phyloP scores from a whole-genome alignment of 2,329 filamentous ascomycete species.

The Piedraia hortae region DNA sequence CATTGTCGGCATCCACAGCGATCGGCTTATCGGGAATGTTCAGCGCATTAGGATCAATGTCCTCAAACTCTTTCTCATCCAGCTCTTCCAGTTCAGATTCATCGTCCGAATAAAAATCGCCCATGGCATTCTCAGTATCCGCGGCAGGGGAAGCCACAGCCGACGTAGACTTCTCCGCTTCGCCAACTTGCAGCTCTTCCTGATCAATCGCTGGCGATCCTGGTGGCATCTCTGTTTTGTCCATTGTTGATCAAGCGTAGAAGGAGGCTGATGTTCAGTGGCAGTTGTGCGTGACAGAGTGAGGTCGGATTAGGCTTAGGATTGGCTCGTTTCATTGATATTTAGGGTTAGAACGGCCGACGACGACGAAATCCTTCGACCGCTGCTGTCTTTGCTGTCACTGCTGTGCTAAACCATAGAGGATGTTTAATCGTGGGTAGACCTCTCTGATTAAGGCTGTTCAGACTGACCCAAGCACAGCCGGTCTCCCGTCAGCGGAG shows the following conservation, averaged over 20 bases:
- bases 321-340: too few species aligned
- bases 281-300: background rate
- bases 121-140: slow-evolving; percentile 13
- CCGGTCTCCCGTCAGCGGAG: too few species aligned
- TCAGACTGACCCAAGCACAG: too few species aligned
- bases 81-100: slow-evolving; percentile 35
- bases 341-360: too few species aligned
- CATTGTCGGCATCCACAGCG: slow-evolving; percentile 32
- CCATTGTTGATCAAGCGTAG: too few species aligned
- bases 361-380: too few species aligned
- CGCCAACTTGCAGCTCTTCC: slow-evolving; percentile 19
- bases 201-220: slow-evolving; percentile 15
- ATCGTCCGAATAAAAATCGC: slow-evolving; percentile 17
- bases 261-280: background rate
- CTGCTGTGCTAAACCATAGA: too few species aligned
- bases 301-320: background rate
- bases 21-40: slow-evolving; percentile 31
- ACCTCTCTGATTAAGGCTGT: too few species aligned
- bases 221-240: slow-evolving; percentile 14
- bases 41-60: slow-evolving; percentile 33
- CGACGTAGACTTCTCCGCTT: slow-evolving; percentile 17
- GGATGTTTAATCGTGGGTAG: too few species aligned
- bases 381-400: too few species aligned
- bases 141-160: slow-evolving; percentile 19
- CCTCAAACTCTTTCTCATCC: slow-evolving; percentile 35